A percentile compares a stretch with the other conserved stretches of the same genome.
These are phyloP conservation scores for Calocybe gangraenosa DNA, from an alignment of 768 basidiomycete species.

Conservation along the genomic window DNA sequence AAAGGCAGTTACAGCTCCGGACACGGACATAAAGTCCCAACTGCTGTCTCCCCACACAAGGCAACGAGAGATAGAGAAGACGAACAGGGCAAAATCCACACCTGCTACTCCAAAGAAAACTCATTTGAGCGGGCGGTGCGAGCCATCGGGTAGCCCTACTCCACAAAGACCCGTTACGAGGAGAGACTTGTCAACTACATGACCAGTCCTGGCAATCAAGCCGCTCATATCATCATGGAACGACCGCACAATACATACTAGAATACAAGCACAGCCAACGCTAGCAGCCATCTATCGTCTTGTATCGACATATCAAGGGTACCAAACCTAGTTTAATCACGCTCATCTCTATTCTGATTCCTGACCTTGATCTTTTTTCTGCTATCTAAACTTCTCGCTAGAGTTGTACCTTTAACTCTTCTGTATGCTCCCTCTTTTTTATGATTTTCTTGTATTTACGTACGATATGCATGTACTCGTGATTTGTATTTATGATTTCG, in stretches of 20 bases:
- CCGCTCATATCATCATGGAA: no score
- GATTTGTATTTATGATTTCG: no score
- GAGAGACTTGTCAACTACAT: not conserved
- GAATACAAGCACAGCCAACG: not conserved
- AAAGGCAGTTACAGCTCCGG: slow-evolving; percentile 29
- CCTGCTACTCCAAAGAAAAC: slow-evolving; percentile 23
- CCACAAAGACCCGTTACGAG: slow-evolving; percentile 21
- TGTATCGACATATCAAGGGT: slow-evolving; percentile 1
- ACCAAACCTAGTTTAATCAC: no score
- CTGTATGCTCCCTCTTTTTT: not conserved
- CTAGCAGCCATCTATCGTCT: not conserved
- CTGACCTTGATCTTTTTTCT: not conserved
- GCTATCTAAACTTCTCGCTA: no score
- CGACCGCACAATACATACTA: no score
- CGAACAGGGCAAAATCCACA: slow-evolving; percentile 19
- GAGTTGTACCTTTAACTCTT: no score
- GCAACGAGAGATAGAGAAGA: slow-evolving; percentile 17
- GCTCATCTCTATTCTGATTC: no score
- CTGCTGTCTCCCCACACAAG: slow-evolving; percentile 20
- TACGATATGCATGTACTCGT: no score
- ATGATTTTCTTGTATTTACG: slow-evolving; percentile 1
- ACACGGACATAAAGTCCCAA: slow-evolving; percentile 14
- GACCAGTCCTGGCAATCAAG: no score
- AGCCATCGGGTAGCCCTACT: slow-evolving; percentile 19
- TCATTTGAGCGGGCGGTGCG: slow-evolving; percentile 5